Base-by-base conservation (phyloP, 73 alveolate species). In the Tetrahymena borealis region DNA sequence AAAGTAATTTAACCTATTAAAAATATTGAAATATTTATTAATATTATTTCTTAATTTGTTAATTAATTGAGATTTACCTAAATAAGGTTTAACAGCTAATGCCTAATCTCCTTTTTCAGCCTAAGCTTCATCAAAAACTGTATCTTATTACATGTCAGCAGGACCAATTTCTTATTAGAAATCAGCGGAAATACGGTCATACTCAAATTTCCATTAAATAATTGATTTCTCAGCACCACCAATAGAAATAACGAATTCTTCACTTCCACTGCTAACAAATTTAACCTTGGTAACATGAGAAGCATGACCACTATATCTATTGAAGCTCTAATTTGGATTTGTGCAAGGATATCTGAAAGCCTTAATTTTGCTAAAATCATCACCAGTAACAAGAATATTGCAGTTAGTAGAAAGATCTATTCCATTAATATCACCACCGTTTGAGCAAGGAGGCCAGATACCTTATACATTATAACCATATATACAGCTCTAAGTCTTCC, bases 381-480 rank as follows among this genome's bases (percentile, higher is more conserved):
- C 99, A 79, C 98, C 98, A 43, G 99, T 97, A 42, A 98, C 99
- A n/a, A 97, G 79, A n/a, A 98, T 98, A 94, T 92, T 97, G 33
- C 96, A 94, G 20, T 98, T 97, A 38, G 96, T 97, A 93, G 99
- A 96, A 92, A 98, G 91, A 95, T 97, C 99, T 39, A 97, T 97
- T 11, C 99, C 96, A 93, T 98, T 98, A 32, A 98, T 96, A 95
- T 98, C 99, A 43, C 99, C 96, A 6, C 99, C 99, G 85, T 97
- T 98, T 31, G 99, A 99, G 92, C 98, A 97, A 10, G 97, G 96
- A 18, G 99, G 99, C 99, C 99, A 98, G 33, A 98, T 98, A 16
- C 99, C 99, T 94, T 97, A 98, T 32, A 98, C 99, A 28, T 99
- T 98, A 99, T 99, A 98, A 32, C 99, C 99, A 39, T 96, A 90